A percentile compares a stretch with the other conserved stretches of the same genome.
Evolutionary conservation across 208 protist species (phyloP).

Genomic region (Vickermania ingenoplastis): DNA sequence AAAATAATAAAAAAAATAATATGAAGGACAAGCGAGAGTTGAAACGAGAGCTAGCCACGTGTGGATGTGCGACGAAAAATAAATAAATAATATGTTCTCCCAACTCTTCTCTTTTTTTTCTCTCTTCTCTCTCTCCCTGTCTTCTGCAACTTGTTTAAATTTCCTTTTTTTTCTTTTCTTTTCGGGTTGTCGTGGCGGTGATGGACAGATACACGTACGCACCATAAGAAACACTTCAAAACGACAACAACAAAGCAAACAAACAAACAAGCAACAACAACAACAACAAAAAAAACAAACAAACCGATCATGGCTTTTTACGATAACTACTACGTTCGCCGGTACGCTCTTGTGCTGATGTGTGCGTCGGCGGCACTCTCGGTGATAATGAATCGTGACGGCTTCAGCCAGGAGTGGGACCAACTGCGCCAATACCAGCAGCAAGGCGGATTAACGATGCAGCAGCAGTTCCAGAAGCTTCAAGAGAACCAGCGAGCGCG

Average conservation of each 20-base stretch:
- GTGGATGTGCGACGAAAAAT: too few relatives aligned
- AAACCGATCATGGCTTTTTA: constrained; percentile 17
- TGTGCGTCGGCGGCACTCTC: constrained; percentile 42
- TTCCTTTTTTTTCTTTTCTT: neutral
- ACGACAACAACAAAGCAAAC: too few relatives aligned
- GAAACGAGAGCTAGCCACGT: too few relatives aligned
- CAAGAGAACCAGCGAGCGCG: too few relatives aligned
- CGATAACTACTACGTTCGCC: constrained; percentile 52
- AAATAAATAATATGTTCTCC: too few relatives aligned
- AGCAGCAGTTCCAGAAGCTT: neutral
- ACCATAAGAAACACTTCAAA: neutral
- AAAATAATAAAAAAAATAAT: too few relatives aligned
- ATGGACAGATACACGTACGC: neutral
- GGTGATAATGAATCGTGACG: constrained; percentile 30
- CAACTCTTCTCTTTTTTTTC: too few relatives aligned
- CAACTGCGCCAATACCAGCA: constrained; percentile 52
- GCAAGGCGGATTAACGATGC: neutral
- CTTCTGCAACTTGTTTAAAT: neutral
- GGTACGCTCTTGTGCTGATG: constrained; percentile 72
- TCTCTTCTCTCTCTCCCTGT: neutral
- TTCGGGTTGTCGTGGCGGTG: neutral
- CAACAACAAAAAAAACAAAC: too few relatives aligned
- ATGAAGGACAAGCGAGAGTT: too few relatives aligned
- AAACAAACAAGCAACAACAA: too few relatives aligned
- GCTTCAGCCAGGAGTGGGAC: constrained; percentile 45